Percentiles rank a stretch among this genome's conserved stretches.
These are phyloP conservation scores for Lobosporangium transversale DNA, from an alignment of 192 early-diverging fungal genomes.

Conservation along the genomic window DNA sequence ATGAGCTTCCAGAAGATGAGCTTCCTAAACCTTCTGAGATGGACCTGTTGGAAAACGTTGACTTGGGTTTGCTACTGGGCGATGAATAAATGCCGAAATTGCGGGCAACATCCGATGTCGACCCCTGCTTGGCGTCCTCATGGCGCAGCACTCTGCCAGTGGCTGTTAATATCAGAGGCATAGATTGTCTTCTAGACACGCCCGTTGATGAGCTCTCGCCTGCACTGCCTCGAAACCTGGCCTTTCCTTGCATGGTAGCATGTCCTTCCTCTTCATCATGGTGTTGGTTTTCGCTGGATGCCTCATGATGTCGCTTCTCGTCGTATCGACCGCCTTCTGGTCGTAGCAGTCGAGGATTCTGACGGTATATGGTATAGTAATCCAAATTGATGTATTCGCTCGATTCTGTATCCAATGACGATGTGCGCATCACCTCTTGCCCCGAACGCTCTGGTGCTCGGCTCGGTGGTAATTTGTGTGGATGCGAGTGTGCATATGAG, in stretches of 20 bases:
- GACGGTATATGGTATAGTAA: conserved; percentile 33
- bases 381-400: conserved; percentile 43
- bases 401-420: conserved; percentile 14
- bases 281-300: too few relatives aligned
- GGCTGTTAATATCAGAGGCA: conserved; percentile 22
- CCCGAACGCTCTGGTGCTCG: conserved; percentile 36
- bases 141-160: conserved; percentile 29
- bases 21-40: not conserved
- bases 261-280: not conserved
- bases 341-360: conserved; percentile 32
- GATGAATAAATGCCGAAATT: too few relatives aligned
- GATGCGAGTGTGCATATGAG: conserved; percentile 1
- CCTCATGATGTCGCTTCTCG: conserved; percentile 6
- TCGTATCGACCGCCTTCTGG: conserved; percentile 35
- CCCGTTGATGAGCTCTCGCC: not conserved
- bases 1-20: not conserved
- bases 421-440: conserved; percentile 31
- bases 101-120: too few relatives aligned
- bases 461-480: conserved; percentile 25
- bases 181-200: conserved; percentile 19
- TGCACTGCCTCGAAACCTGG: not conserved
- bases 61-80: not conserved
- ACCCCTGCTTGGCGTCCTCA: conserved; percentile 15
- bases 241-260: not conserved
- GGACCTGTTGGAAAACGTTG: not conserved